Evolutionary conservation across 2,329 filamentous ascomycete species (phyloP).

Genomic region (Clarireedia paspali): DNA sequence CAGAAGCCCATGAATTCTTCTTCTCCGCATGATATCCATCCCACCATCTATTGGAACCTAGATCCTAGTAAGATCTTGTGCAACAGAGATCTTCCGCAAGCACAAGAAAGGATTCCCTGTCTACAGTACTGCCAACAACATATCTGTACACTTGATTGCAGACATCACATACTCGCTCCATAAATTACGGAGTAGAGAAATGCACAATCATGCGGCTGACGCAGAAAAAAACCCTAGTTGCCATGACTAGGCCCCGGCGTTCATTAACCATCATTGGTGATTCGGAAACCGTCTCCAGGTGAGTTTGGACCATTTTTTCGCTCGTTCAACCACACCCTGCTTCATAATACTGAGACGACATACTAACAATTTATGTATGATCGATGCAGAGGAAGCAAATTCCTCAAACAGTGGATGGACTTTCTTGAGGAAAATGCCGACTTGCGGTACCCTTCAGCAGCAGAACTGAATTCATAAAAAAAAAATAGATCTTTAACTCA

Average conservation of each 20-base stretch:
- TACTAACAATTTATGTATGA: conserved; percentile 22
- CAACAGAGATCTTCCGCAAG: not conserved
- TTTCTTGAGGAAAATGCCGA: conserved; percentile 87
- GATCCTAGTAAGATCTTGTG: not conserved
- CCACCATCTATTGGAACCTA: not conserved
- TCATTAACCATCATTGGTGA: conserved; percentile 89
- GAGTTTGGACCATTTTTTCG: conserved; percentile 36
- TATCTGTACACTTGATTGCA: not conserved
- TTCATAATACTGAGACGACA: conserved; percentile 12
- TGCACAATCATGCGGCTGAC: conserved; percentile 13
- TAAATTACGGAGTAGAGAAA: conserved; percentile 7
- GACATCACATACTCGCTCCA: not conserved
- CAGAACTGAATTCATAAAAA: conserved; percentile 21
- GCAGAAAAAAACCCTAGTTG: conserved; percentile 49
- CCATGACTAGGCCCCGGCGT: conserved; percentile 91
- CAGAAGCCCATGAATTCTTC: not conserved
- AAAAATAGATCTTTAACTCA: not conserved
- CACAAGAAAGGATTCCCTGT: not conserved
- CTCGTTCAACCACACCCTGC: conserved; percentile 2
- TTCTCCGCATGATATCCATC: conserved; percentile 3
- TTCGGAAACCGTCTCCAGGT: conserved; percentile 76
- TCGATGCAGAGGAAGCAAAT: conserved; percentile 63
- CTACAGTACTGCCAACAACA: not conserved
- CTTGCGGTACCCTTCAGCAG: conserved; percentile 73
- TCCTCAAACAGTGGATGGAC: conserved; percentile 85